Evolutionary conservation across 2,329 filamentous ascomycete species (phyloP).

Genomic region (Lachnum nothofagi): DNA sequence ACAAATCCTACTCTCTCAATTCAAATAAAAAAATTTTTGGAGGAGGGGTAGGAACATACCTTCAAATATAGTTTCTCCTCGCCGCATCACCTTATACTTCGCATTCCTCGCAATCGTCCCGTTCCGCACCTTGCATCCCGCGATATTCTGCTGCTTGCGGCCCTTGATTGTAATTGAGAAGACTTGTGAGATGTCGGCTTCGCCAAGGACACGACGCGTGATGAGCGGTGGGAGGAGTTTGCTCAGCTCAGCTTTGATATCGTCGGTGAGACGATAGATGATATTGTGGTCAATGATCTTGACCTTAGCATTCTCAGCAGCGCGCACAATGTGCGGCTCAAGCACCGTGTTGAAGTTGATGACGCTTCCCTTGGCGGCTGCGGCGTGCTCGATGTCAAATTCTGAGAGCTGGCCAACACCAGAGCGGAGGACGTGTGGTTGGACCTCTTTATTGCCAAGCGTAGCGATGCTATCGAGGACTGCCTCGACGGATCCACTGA

Average conservation of each 20-base stretch:
- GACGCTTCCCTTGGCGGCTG: conserved; percentile 67
- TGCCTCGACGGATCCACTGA: conserved; percentile 89
- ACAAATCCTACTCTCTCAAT: background rate
- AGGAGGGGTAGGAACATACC: conserved; percentile 54
- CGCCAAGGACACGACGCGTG: conserved; percentile 69
- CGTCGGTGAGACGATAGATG: conserved; percentile 75
- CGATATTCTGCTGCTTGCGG: conserved; percentile 66
- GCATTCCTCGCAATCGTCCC: conserved; percentile 61
- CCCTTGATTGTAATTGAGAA: conserved; percentile 81
- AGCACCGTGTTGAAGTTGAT: conserved; percentile 80
- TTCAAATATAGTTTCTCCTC: conserved; percentile 68
- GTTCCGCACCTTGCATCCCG: conserved; percentile 82
- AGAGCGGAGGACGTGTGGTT: conserved; percentile 69
- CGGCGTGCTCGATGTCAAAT: conserved; percentile 84
- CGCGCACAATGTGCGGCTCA: conserved; percentile 59
- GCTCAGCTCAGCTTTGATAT: conserved; percentile 63
- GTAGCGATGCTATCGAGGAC: conserved; percentile 71
- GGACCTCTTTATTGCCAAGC: conserved; percentile 80
- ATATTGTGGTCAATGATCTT: conserved; percentile 78
- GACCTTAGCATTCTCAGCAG: conserved; percentile 69
- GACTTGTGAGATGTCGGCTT: conserved; percentile 77
- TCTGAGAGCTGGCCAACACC: conserved; percentile 74
- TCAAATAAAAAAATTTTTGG: conserved; percentile 6
- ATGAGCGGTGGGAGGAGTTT: conserved; percentile 64
- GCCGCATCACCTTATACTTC: conserved; percentile 67